phyloP scores from a whole-genome alignment of 2,329 filamentous ascomycete species.

The Fusarium nelsonii region DNA sequence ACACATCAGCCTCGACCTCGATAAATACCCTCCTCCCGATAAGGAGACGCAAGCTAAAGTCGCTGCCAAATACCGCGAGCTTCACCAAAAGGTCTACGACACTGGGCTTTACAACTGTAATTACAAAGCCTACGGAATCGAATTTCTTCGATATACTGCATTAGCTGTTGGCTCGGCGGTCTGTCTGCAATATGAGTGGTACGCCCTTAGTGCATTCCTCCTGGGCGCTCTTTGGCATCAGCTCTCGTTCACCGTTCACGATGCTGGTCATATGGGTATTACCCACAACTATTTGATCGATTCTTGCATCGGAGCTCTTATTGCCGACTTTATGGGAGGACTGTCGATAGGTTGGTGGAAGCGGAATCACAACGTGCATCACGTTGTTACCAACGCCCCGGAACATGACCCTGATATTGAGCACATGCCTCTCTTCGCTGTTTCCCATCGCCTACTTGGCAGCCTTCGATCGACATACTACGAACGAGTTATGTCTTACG shows the following conservation, averaged over 20 bases:
- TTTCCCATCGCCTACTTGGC: conserved; percentile 83
- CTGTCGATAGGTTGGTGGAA: conserved; percentile 98
- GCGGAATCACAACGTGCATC: conserved; percentile 93
- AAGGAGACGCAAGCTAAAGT: conserved; percentile 79
- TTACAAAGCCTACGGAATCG: conserved; percentile 82
- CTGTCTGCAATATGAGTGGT: conserved; percentile 74
- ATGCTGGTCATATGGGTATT: conserved; percentile 97
- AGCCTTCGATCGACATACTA: conserved; percentile 85
- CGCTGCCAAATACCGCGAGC: conserved; percentile 81
- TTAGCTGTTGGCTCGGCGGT: conserved; percentile 72
- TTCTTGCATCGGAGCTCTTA: conserved; percentile 86
- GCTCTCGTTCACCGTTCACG: conserved; percentile 91
- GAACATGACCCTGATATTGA: conserved; percentile 97
- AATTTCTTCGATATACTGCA: conserved; percentile 75
- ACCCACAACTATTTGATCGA: conserved; percentile 90
- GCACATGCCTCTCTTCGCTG: conserved; percentile 88
- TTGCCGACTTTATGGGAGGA: conserved; percentile 90
- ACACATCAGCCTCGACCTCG: conserved; percentile 79
- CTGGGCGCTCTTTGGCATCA: conserved; percentile 94
- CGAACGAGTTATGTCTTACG: conserved; percentile 82
- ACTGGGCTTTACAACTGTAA: conserved; percentile 88
- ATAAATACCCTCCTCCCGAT: conserved; percentile 86
- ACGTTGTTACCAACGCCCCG: conserved; percentile 93
- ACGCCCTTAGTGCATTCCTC: conserved; percentile 76
- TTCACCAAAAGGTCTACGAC: conserved; percentile 77